phyloP scores from a whole-genome alignment of 164 flowering plant species.

The Tetracentron sinense region DNA sequence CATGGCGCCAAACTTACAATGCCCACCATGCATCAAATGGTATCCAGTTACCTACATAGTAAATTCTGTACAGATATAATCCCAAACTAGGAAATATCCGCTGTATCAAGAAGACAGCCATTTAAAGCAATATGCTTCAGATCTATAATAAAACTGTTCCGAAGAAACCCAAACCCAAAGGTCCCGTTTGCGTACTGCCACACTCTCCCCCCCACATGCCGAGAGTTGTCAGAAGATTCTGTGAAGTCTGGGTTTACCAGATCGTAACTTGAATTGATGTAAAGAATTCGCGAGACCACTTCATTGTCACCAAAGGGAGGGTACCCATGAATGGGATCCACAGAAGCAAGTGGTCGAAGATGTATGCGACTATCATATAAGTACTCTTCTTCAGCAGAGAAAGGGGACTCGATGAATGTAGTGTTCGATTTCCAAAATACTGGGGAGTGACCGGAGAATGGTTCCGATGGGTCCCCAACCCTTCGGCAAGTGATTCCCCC shows the following conservation, averaged over 20 bases:
- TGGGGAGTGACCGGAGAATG: constrained; percentile 42
- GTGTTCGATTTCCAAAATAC: constrained; percentile 80
- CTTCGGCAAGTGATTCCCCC: constrained; percentile 75
- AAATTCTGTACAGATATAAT: constrained; percentile 15
- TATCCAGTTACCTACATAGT: neutral
- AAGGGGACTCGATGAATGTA: constrained; percentile 55
- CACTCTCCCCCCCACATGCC: too few relatives aligned
- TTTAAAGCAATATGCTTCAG: constrained; percentile 53
- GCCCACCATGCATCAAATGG: neutral
- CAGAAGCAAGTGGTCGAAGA: constrained; percentile 36
- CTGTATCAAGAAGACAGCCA: constrained; percentile 53
- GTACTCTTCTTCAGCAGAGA: constrained; percentile 58
- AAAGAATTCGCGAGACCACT: too few relatives aligned
- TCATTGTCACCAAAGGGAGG: constrained; percentile 22
- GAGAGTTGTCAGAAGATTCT: too few relatives aligned
- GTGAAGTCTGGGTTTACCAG: too few relatives aligned
- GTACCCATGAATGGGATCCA: constrained; percentile 8
- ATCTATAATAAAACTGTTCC: constrained; percentile 61
- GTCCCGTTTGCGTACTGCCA: too few relatives aligned
- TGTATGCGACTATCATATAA: constrained; percentile 39
- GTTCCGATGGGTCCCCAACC: constrained; percentile 54
- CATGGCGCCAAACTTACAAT: too few relatives aligned
- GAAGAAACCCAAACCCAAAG: constrained; percentile 89
- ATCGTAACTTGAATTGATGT: too few relatives aligned
- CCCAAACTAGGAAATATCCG: constrained; percentile 9